A percentile compares a stretch with the other conserved stretches of the same genome.
Evolutionary conservation across 306 rosid genomes (phyloP).

Genomic region (Cicer arietinum): DNA sequence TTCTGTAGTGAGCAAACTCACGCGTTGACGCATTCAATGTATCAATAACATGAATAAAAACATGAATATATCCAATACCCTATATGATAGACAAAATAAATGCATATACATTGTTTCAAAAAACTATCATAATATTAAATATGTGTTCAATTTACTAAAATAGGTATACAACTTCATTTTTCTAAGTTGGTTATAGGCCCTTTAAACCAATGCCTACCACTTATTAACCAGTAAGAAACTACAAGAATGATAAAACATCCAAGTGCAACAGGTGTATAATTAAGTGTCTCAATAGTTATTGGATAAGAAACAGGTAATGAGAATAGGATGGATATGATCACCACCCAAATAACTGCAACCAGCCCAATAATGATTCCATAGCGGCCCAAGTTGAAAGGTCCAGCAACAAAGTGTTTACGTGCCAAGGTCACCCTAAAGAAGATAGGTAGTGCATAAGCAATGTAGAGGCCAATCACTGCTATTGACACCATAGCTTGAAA

Average conservation of each 20-base stretch:
- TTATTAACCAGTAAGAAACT: slow-evolving; percentile 64
- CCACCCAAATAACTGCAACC: slow-evolving; percentile 85
- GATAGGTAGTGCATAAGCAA: slow-evolving; percentile 89
- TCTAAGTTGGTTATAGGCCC: slow-evolving; percentile 73
- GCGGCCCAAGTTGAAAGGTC: slow-evolving; percentile 85
- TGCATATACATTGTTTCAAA: neutral
- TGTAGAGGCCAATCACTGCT: slow-evolving; percentile 69
- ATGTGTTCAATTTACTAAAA: neutral
- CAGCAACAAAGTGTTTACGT: slow-evolving; percentile 61
- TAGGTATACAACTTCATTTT: slow-evolving; percentile 25
- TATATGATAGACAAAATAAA: too few species aligned
- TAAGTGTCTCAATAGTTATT: slow-evolving; percentile 69
- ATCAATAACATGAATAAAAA: too few species aligned
- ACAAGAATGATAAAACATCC: slow-evolving; percentile 62
- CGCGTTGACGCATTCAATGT: too few species aligned
- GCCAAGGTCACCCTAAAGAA: slow-evolving; percentile 88
- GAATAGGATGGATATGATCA: slow-evolving; percentile 73
- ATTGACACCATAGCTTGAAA: slow-evolving; percentile 92
- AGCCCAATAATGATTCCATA: slow-evolving; percentile 71
- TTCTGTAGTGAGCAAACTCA: too few species aligned
- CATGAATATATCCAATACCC: too few species aligned
- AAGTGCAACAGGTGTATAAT: slow-evolving; percentile 88
- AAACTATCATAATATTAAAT: neutral
- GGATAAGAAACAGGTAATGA: slow-evolving; percentile 86
- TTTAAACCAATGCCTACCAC: slow-evolving; percentile 76